Base-by-base conservation (phyloP, 306 rosid genomes). In the Herpetospermum pedunculosum region DNA sequence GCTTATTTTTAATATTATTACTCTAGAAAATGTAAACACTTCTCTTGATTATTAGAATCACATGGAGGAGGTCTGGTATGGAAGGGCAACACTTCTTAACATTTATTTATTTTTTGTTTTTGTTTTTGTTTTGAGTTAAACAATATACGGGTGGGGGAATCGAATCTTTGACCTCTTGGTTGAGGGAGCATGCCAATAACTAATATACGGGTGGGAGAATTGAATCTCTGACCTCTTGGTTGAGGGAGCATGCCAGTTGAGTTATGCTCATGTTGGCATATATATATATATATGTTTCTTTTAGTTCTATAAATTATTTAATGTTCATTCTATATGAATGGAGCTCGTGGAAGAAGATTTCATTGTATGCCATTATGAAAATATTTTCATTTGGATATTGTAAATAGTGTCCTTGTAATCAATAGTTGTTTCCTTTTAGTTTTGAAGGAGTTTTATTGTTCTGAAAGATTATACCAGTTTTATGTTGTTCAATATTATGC, bases 401-500 rank as follows among this genome's bases (percentile, higher is more conserved):
- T 40, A 67, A 38, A 23, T 23, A 38, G 19, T 67, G 19, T 43
- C 54, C 25, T 43, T 43, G 62, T 9, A 52, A 50, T 52, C 75
- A 30, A 19, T 32, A n/a, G n/a, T 16, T 72, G 43, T 37, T 49
- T 38, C 43, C 50, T 65, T 65, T 13, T 40, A 67, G 52, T 67
- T 65, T 19, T 63, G 30, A 63, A n/a, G 70, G 26, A 28, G 5
- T 72, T 30, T 37, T 72, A 18, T 7, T 29, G 14, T 25, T 34
- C 30, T 9, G 44, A 72, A 52, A 62, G 55, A 52, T 52, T 68
- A 76, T 72, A 26, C 44, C 44, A 62, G 50, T 76, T 54, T 26
- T 26, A 65, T 69, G 73, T 15, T 26, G 7, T 26, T 44, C 19
- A 41, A 43, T 69, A 19, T 38, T 30, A 15, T 73, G 72, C 38